Percentiles rank a stretch among this genome's conserved stretches.
Evolutionary conservation across 306 rosid genomes (phyloP).

Genomic region (cucumber (Cucumis sativus)): DNA sequence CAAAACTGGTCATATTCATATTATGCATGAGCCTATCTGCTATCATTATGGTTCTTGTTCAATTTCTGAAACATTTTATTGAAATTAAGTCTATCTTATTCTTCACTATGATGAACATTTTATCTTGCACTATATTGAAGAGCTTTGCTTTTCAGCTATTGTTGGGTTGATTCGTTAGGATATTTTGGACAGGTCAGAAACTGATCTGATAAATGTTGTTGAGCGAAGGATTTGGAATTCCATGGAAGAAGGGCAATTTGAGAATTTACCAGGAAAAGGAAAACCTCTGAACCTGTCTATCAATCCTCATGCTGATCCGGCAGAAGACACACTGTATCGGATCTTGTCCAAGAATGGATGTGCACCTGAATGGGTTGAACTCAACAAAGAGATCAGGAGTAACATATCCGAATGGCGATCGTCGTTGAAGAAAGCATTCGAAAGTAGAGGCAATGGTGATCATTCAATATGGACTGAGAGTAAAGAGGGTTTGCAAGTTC

Average conservation of each 20-base stretch:
- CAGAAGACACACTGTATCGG: constrained; percentile 73
- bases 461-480: constrained; percentile 35
- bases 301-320: constrained; percentile 90
- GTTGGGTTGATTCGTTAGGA: not conserved
- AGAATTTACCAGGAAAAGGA: constrained; percentile 85
- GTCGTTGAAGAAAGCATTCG: constrained; percentile 50
- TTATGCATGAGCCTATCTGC: no score
- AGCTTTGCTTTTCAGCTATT: not conserved
- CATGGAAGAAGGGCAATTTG: constrained; percentile 89
- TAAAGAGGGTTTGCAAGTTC: constrained; percentile 41
- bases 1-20: not conserved
- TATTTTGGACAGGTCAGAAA: constrained; percentile 57
- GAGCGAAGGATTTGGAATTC: constrained; percentile 95
- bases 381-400: constrained; percentile 77
- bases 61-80: not conserved
- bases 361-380: constrained; percentile 86
- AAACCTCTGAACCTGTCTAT: constrained; percentile 56
- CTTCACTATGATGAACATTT: not conserved
- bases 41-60: not conserved
- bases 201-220: constrained; percentile 68
- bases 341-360: constrained; percentile 69
- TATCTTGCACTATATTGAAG: not conserved
- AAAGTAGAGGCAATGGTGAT: constrained; percentile 36
- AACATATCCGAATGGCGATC: constrained; percentile 42
- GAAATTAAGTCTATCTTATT: not conserved